Evolutionary conservation across 2,329 filamentous ascomycete genomes (phyloP), one percentile per base, ranked within the genome.

Genomic region (Zymoseptoria tritici): DNA sequence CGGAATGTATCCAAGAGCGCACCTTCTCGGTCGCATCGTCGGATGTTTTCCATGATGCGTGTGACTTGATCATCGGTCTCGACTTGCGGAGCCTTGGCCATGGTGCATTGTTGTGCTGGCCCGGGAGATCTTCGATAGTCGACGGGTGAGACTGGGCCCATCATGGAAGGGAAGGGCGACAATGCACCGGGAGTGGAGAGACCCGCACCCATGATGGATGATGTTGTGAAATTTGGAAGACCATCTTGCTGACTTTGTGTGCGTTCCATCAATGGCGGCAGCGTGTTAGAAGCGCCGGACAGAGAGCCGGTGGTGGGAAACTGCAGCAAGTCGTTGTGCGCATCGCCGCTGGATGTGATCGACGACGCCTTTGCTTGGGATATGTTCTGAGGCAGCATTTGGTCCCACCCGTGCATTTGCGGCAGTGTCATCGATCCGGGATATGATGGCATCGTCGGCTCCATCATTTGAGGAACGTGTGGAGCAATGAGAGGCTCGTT

Each of bases 1-100:
- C 91, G 88, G 81, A 97, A 97, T 60, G 89, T 91, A 59, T 95
- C 91, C 16, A 91, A 86, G 59, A 97, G 86, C 52, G 89, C 86
- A 70, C 87, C 86, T 70, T 96, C 90, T 66, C 82, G 86, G 73
- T 97, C 93, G 66, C 85, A 86, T 66, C 80, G 83, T 69, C 88
- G 87, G 71, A 97, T 92, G 71, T 92, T 92, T 68, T 96, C 90
- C 68, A 96, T 80, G 62, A 97, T 91, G 67, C 85, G 81, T 71
- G 88, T 88, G 67, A 92, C 87, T 73, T 97, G 90, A 66, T 96
- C 89, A 60, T 97, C 93, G 63, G 82, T 87, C 62, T 85, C 79
- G 49, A 97, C 83, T 74, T 96, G 91, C 29, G 94, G 93, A 19
- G 90, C 85, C 72, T 83, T 86, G 24, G 85, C 83, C 65, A 85